phyloP scores from a whole-genome alignment of 1,139 yeast genomes.

The Casaregolazyma suthepensis region DNA sequence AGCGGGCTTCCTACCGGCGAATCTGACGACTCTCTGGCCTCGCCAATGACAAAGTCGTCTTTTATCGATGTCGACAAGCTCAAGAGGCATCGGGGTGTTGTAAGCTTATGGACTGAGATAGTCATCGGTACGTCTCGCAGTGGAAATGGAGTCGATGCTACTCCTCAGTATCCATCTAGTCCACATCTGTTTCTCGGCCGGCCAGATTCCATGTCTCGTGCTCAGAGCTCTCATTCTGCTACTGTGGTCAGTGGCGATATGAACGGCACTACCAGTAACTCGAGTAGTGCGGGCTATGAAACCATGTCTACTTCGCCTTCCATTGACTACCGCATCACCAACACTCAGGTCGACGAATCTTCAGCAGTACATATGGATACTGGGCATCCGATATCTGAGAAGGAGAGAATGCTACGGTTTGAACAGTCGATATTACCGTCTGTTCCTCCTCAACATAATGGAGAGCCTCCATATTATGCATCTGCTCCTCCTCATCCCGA shows the following conservation, averaged over 20 bases:
- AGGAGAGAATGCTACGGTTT: conserved; percentile 47
- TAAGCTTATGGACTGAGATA: conserved; percentile 72
- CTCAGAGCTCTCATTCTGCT: not conserved
- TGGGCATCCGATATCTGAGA: conserved; percentile 34
- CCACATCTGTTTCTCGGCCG: not conserved
- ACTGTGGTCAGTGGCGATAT: not conserved
- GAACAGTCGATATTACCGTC: conserved; percentile 60
- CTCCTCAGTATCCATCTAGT: not conserved
- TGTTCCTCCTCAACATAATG: conserved; percentile 37
- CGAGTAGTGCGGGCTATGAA: conserved; percentile 18
- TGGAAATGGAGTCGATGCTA: not conserved
- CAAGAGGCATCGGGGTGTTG: conserved; percentile 66
- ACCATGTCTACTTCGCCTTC: conserved; percentile 14
- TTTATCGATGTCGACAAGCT: conserved; percentile 73
- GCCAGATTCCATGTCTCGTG: not conserved
- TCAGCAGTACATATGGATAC: conserved; percentile 9
- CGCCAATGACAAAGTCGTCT: conserved; percentile 3
- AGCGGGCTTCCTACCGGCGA: conserved; percentile 37
- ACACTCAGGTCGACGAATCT: conserved; percentile 13
- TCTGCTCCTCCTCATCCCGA: conserved; percentile 8
- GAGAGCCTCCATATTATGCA: conserved; percentile 4
- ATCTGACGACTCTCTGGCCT: conserved; percentile 29
- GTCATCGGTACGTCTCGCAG: conserved; percentile 69
- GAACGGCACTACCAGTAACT: conserved; percentile 1
- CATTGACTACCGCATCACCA: conserved; percentile 12